phyloP scores from a whole-genome alignment of 2,329 filamentous ascomycete species.

The Macroventuria anomochaeta region DNA sequence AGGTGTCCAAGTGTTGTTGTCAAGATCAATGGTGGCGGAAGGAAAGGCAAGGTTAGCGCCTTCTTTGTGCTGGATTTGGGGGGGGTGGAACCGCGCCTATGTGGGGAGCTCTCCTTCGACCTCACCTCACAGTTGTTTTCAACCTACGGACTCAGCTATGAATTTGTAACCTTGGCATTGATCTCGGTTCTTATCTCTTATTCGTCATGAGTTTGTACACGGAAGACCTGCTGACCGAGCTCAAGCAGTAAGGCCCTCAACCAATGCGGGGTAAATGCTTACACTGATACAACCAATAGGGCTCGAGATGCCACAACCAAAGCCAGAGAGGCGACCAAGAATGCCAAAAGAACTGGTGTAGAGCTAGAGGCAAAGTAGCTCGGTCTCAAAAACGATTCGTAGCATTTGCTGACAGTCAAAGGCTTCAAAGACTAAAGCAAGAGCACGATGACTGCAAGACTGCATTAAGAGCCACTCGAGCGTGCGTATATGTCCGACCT shows the following conservation, averaged over 20 bases:
- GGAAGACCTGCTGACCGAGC: background rate
- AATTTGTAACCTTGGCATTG: background rate
- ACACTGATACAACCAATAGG: conserved; percentile 1
- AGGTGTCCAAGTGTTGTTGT: background rate
- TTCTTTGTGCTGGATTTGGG: too few species aligned
- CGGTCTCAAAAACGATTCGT: too few species aligned
- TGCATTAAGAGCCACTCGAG: conserved; percentile 55
- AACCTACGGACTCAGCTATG: too few species aligned
- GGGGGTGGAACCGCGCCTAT: too few species aligned
- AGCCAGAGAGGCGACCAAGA: background rate
- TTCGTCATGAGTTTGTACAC: background rate
- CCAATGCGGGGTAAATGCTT: background rate
- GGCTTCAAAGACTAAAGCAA: conserved; percentile 4
- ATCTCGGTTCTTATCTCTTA: background rate
- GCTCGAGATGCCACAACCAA: background rate
- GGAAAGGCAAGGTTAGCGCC: background rate
- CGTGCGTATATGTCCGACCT: conserved; percentile 55
- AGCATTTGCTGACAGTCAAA: background rate
- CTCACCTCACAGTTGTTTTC: background rate
- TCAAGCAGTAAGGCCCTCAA: background rate
- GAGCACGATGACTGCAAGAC: conserved; percentile 5
- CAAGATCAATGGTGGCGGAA: background rate
- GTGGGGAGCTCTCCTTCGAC: too few species aligned
- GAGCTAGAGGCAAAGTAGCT: background rate
- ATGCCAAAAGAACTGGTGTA: background rate